These are phyloP conservation scores for Mortierella alpina DNA, from an alignment of 192 early-diverging fungal genomes.

Conservation along the genomic window DNA sequence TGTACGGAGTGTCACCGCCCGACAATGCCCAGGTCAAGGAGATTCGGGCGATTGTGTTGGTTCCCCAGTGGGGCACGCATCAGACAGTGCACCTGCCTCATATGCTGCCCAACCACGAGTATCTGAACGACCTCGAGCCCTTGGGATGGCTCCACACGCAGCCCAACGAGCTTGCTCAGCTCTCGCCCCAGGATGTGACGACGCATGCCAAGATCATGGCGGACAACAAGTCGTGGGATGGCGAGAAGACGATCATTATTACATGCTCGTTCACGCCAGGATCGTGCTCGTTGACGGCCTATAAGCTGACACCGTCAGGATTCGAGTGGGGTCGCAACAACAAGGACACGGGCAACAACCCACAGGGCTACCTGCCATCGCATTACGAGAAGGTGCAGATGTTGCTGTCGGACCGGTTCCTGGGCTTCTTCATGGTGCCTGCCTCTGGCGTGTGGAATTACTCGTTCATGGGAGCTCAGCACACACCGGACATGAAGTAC, in stretches of 20 bases:
- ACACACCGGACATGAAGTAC: slow-evolving; percentile 94
- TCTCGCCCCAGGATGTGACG: slow-evolving; percentile 92
- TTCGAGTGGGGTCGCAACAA: slow-evolving; percentile 98
- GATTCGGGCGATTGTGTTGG: slow-evolving; percentile 91
- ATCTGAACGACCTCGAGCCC: slow-evolving; percentile 92
- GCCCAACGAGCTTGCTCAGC: slow-evolving; percentile 89
- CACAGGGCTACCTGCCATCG: slow-evolving; percentile 85
- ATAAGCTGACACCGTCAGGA: slow-evolving; percentile 95
- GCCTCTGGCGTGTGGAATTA: slow-evolving; percentile 98
- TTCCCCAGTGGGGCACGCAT: slow-evolving; percentile 99
- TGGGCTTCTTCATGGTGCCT: slow-evolving; percentile 99
- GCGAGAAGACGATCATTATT: slow-evolving; percentile 90
- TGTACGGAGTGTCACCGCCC: slow-evolving; percentile 92
- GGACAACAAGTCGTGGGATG: slow-evolving; percentile 92
- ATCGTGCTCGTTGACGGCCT: slow-evolving; percentile 94
- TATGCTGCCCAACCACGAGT: slow-evolving; percentile 90
- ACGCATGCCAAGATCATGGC: slow-evolving; percentile 92
- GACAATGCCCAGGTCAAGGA: slow-evolving; percentile 96
- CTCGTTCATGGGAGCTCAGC: slow-evolving; percentile 97
- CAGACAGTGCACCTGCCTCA: slow-evolving; percentile 92
- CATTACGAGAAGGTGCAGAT: slow-evolving; percentile 98
- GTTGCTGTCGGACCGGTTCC: slow-evolving; percentile 93
- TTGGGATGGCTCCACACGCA: slow-evolving; percentile 99
- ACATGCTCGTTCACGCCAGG: slow-evolving; percentile 99
- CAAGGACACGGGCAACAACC: slow-evolving; percentile 87